Evolutionary conservation across 768 basidiomycete species (phyloP), one percentile per base, ranked within the genome.

Genomic region (Naganishia kalamii): DNA sequence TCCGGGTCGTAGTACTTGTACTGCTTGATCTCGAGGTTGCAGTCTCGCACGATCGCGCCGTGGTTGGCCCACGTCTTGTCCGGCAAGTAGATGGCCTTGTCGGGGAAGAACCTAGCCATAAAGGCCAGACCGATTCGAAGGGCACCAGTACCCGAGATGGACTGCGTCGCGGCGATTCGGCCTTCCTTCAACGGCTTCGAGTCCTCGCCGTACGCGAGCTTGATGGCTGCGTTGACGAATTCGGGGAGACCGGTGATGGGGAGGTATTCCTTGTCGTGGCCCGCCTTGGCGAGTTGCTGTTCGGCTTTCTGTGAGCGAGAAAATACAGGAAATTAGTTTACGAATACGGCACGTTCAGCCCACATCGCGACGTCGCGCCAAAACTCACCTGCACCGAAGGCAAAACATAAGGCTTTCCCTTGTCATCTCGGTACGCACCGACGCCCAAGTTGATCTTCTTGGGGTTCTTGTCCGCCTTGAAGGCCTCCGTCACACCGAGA

Each of bases 361-460:
- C 40, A 6, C 17, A 32, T 60, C 25, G 15, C 19, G 10, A 25
- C 25, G 10, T 41, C 17, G 33, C 19, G 37, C 35, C 17, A 44
- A 35, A 35, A 63, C 73, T 92, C 85, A 91, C 90, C 79, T 88
- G 86, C 40, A 99, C 96, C 46, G 87, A 86, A 49, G 84, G 86
- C 63, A 99, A 82, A 62, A 99, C 86, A 77, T 92, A 98, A 5
- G 94, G 94, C 80, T 96, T 97, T 63, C 96, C 96, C 62, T 87
- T 83, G 69, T 86, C 90, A 72, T 99, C 92, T 66, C 96, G 85
- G 69, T 76, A 76, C 30, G 75, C 90, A 72, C 96, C 96, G 70
- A 97, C 96, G 75, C 96, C 96, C 65, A 99, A 83, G 81, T 98
- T 99, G 75, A 99, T 94, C 80, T 98, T 98, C 70, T 87, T 86